Base-by-base conservation (phyloP, 2,329 filamentous ascomycete species). In the Aspergillus alliaceus region DNA sequence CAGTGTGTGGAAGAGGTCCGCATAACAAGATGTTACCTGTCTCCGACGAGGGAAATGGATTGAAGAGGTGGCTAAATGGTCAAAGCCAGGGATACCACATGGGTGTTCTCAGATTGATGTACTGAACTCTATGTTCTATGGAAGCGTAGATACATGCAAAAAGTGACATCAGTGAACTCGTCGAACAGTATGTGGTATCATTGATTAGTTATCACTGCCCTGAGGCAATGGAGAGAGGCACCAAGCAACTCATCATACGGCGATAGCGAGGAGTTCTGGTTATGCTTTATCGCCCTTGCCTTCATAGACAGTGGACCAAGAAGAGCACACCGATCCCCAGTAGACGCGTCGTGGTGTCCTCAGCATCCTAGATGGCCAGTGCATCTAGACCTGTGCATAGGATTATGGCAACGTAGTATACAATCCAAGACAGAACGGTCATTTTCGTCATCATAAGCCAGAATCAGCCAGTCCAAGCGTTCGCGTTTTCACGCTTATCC, bases 401-500 rank as follows among this genome's bases (percentile, higher is more conserved):
- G 27, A 3, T 48, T 9, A 32, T 48, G 27, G 18, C 20, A 48
- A 48, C 32, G 32, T 48, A 48, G 8, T 31, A 18, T 48, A 48
- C 44, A 48, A 32, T 35, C 29, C 22, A 32, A 32, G 24, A 44
- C 24, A 8, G 27, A 32, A 48, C 25, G n/a, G 15, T 51, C 37
- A 20, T 47, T 15, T n/a, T 29, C 20, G 29, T 56, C 15, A 14
- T 51, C 27, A 20, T 14, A 29, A 51, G 22, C 20, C 46, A 18
- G 27, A 46, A 46, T 57, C 57, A 71, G 29, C 61, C 62, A 54
- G 53, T 64, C 64, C 66, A 68, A 7, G 61, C 44, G 40, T 68
- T 66, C 8, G 61, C 53, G n/a, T 54, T 64, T 31, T 69, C 65
- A 29, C 64, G 65, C 46, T 66, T 61, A 29, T 67, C 67, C 9